Evolutionary conservation across 768 basidiomycete species (phyloP), one percentile per base, ranked within the genome.

Genomic region (Amanita exitialis): DNA sequence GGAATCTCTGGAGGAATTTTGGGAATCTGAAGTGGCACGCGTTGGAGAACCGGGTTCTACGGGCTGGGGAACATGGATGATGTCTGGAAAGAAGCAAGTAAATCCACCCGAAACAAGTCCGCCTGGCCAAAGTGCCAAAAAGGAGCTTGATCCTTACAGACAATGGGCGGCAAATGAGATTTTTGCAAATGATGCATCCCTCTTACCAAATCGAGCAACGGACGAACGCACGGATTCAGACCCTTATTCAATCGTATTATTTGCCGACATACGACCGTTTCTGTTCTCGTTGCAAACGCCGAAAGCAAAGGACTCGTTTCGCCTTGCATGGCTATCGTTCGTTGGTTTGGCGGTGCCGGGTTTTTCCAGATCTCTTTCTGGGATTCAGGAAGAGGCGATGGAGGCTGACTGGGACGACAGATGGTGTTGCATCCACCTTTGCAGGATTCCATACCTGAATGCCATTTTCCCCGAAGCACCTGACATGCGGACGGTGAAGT

Each of bases 1-100:
- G 3, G 72, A 77, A 49, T 68, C 73, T 13, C 70, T 92, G 3
- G 88, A 90, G 66, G 78, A 80, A 47, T 92, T 86, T 61, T 92
- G 90, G 90, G 90, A 92, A 46, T 79, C 83, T 3, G 90, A 90
- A 64, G 68, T 66, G 8, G 80, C 81, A n/a, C 81, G 89, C n/a
- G 62, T 82, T 7, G 86, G 88, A 25, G 90, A 92, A 60, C 61
- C 64, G 0, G 68, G 69, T 49, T 78, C 88, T 7, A 69, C 64
- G 51, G 88, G 90, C 21, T 91, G 89, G 87, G 71, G 72, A 12
- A 53, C 66, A 30, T 90, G 86, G 86, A 64, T 75, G 36, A 59
- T 68, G 9, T 66, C 71, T 18, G 71, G 73, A 20, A 71, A 68
- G 43, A 64, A 72, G 28, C 69, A 72, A 9, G 21, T 12, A 15